Conservation (phyloP, 2,329 filamentous ascomycete species). For the Phyllosticta ampelicida region DNA sequence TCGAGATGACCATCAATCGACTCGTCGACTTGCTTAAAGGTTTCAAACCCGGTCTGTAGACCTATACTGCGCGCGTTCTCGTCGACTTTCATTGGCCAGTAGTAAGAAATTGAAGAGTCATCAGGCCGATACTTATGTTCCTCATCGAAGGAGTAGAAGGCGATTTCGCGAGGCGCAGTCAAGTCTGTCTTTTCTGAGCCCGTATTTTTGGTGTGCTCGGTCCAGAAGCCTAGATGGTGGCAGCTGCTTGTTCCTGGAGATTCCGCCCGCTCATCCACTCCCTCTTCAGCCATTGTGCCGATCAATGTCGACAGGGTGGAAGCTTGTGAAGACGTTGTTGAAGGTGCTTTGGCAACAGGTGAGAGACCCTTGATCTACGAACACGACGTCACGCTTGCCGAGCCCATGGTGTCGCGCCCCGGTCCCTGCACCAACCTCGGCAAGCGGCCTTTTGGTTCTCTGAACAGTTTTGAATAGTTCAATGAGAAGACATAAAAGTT, state of each 20-base stretch:
- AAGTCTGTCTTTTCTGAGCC: not conserved
- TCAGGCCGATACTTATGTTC: constrained; percentile 66
- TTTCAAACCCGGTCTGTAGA: constrained; percentile 69
- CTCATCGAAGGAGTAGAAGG: constrained; percentile 87
- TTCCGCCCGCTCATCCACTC: not conserved
- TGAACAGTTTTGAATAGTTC: not conserved
- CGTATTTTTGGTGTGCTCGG: not conserved
- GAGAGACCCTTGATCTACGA: not conserved
- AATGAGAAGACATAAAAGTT: not conserved
- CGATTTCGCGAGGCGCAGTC: constrained; percentile 56
- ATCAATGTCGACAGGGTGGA: not conserved
- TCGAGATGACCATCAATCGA: constrained; percentile 78
- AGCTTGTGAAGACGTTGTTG: not conserved
- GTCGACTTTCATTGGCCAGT: constrained; percentile 56
- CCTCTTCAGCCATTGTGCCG: not conserved
- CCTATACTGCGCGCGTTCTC: constrained; percentile 37
- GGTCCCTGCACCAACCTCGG: not conserved
- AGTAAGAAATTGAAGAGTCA: constrained; percentile 74
- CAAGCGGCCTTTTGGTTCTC: not conserved
- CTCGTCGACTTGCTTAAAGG: constrained; percentile 74
- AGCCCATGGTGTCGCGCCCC: not conserved
- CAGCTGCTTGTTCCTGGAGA: not conserved
- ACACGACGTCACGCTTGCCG: not conserved
- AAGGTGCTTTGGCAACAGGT: not conserved
- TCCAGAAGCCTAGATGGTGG: not conserved